Base-by-base conservation (phyloP, 805 yeast species). In the Wickerhamiella parazyma region DNA sequence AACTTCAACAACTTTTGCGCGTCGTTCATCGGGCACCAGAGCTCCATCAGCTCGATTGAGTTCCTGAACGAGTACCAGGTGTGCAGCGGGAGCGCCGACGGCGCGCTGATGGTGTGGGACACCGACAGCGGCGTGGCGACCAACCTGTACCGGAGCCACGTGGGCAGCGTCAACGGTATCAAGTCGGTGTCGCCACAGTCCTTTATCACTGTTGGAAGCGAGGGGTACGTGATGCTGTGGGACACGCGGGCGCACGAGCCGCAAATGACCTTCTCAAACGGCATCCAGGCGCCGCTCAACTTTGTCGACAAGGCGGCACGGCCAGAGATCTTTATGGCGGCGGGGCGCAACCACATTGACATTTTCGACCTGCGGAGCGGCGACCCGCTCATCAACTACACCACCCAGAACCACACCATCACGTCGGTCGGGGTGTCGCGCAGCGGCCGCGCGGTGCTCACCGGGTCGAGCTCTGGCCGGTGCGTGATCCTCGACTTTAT, bases 111-210 rank as follows among this genome's bases (percentile, higher is more conserved):
- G n/a, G 38, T 86, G 40, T 89, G 97, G 97, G 97, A 89, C 61
- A 67, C 89, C 41, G 73, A 85, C 6, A 78, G 87, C 6, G 84
- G 93, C 52, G 94, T 84, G 59, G 81, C 93, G 3, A 93, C 87
- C 2, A 68, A 95, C 47, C 95, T 85, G 56, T 85, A 85, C 57
- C 84, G 84, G 53, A 96, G 96, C 0, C 96, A 87, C 57, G 89
- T 81, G 49, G 89, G 86, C 58, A 95, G 94, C 16, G 95, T 87
- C 3, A 83, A 84, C 0, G 80, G 94, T 56, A 93, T 84, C 16
- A 95, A 95, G 2, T 64, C 85, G 59, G 84, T 86, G 55, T 38
- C 33, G n/a, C 12, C 14, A 3, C 4, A 25, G 26, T 22, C 31
- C 8, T 48, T 51, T 35, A 40, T 44, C n/a, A 22, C 48, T 8